Evolutionary conservation across 129 eudicot genomes (phyloP).

Genomic region (Heracleum sosnowskyi): DNA sequence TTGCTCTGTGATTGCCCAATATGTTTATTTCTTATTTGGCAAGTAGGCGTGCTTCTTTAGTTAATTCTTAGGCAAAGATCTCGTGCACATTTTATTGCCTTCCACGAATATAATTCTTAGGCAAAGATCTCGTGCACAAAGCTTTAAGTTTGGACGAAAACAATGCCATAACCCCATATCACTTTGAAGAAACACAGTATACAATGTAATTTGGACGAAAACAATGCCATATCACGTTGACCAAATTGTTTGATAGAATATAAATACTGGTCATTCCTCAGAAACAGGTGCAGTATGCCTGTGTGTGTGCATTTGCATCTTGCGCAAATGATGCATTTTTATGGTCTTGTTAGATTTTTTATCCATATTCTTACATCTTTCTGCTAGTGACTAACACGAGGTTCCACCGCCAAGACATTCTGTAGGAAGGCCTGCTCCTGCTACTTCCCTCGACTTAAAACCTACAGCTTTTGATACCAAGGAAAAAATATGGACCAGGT

Average conservation of each 20-base stretch:
- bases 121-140: background rate
- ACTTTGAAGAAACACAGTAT: background rate
- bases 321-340: background rate
- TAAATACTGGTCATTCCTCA: background rate
- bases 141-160: background rate
- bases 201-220: background rate
- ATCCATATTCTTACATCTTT: conserved; percentile 10
- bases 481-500: conserved; percentile 77
- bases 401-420: conserved; percentile 49
- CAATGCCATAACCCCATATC: background rate
- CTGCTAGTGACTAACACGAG: conserved; percentile 23
- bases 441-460: conserved; percentile 47
- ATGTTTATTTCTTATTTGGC: background rate
- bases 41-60: background rate
- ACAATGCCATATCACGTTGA: no score
- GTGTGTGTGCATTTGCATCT: background rate
- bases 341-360: background rate
- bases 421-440: conserved; percentile 74
- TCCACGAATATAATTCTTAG: background rate
- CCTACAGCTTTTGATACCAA: conserved; percentile 61
- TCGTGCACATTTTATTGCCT: background rate
- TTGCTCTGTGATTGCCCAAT: background rate
- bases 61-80: no score
- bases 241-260: background rate
- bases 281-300: background rate